phyloP scores from a whole-genome alignment of 257 asterid genomes.

The Rehmannia glutinosa region DNA sequence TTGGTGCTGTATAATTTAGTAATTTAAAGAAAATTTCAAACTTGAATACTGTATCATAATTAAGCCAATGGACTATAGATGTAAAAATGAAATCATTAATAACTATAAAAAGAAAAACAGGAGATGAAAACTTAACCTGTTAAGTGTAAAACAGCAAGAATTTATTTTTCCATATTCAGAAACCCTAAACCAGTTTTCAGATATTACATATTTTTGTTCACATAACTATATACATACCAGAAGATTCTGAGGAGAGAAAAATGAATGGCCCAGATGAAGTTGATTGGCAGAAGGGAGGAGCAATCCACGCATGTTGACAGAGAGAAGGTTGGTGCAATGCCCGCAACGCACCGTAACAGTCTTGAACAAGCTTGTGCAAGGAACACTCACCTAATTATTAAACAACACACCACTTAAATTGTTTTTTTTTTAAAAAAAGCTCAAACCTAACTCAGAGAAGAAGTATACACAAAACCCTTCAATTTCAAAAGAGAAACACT shows the following conservation, averaged over 20 bases:
- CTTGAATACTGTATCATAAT: too few relatives aligned
- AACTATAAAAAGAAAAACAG: not conserved
- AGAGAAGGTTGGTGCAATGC: constrained; percentile 90
- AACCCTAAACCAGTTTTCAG: constrained; percentile 16
- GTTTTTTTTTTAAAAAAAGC: not conserved
- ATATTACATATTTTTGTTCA: not conserved
- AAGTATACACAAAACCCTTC: not conserved
- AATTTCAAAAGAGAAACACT: not conserved
- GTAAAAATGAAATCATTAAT: not conserved
- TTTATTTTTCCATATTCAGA: not conserved
- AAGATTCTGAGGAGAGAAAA: constrained; percentile 84
- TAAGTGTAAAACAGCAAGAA: not conserved
- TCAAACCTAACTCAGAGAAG: not conserved
- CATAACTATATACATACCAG: constrained; percentile 40
- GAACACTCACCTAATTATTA: constrained; percentile 96
- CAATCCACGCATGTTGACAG: constrained; percentile 81
- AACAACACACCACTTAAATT: too few relatives aligned
- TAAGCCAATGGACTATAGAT: too few relatives aligned
- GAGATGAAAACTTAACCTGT: too few relatives aligned
- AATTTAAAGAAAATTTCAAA: too few relatives aligned
- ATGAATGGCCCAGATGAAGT: constrained; percentile 70
- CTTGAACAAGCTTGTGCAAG: constrained; percentile 89
- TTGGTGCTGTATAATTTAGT: too few relatives aligned
- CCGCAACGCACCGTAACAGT: constrained; percentile 96
- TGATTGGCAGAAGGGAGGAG: constrained; percentile 70